These are phyloP conservation scores for Lipomyces orientalis DNA, from an alignment of 805 yeast species.

Conservation along the genomic window DNA sequence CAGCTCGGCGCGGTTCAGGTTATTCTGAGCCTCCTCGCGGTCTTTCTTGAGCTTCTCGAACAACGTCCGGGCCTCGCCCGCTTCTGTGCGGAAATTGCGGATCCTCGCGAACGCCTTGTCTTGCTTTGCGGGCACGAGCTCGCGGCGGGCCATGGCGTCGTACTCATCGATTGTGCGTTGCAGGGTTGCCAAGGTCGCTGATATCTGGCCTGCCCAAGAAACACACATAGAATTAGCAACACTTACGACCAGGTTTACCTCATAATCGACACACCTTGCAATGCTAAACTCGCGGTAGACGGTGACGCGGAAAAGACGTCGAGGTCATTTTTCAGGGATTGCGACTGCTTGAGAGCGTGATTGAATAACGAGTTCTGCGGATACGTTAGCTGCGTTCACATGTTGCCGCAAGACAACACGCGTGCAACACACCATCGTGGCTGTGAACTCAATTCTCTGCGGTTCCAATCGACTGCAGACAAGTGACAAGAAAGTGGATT, in stretches of 20 bases:
- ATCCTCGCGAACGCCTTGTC: constrained; percentile 67
- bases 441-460: not conserved
- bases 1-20: constrained; percentile 57
- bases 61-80: constrained; percentile 53
- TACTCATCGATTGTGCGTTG: constrained; percentile 77
- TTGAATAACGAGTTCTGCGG: constrained; percentile 79
- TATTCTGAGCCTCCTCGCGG: constrained; percentile 60
- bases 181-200: constrained; percentile 79
- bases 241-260: no score
- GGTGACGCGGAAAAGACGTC: constrained; percentile 62
- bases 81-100: constrained; percentile 56
- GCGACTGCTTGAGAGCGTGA: constrained; percentile 87
- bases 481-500: not conserved
- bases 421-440: not conserved
- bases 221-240: not conserved
- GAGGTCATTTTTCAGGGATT: constrained; percentile 71
- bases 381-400: not conserved
- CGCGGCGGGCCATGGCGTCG: constrained; percentile 62
- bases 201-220: constrained; percentile 61
- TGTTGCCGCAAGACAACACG: not conserved
- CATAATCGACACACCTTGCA: constrained; percentile 59
- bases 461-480: not conserved
- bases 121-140: constrained; percentile 58
- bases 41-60: constrained; percentile 60
- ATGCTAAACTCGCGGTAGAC: constrained; percentile 71